Evolutionary conservation across 768 basidiomycete species (phyloP), one percentile per base, ranked within the genome.

Genomic region (Hemileccinum impolitum): DNA sequence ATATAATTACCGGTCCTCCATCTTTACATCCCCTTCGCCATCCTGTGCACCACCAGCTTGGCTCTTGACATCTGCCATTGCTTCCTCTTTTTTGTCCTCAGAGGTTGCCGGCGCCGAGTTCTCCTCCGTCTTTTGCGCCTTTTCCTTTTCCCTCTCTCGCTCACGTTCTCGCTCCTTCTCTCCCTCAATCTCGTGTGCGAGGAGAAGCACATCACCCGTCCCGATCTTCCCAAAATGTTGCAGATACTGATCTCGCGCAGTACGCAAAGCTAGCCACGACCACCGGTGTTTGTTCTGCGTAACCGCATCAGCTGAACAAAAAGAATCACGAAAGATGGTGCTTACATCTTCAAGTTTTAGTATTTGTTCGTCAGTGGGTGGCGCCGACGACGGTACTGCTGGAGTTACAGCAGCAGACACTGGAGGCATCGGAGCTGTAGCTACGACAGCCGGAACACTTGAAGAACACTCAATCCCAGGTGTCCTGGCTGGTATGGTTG

Each of bases 211-310:
- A 52, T 92, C 88, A 8, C 87, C 89, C 6, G 81, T 82, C 15
- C 87, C 88, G 52, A 91, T 90, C 70, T 81, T 85, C n/a, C 82
- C 78, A 55, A 93, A 92, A 56, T 89, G 82, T 53, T 84, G 80
- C 35, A 91, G 64, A 64, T 91, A 72, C 50, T 77, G 76, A 55
- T 88, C 83, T 32, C 90, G 84, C 46, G 87, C 81, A 36, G 80
- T 77, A 17, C 90, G 85, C 50, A 93, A 75, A 8, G 85, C 86
- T 15, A 91, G 75, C 90, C 91, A 94, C 6, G 87, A 72, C 75
- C 82, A 81, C 3, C 86, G 79, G 52, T 84, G 78, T 57, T 90
- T 88, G 66, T 81, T 84, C 90, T 91, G 60, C 17, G 50, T 39
- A 56, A 30, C 43, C 18, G n/a, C 39, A 45, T 50, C 54, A 63